These are phyloP conservation scores for Hydnomerulius pinastri DNA, from an alignment of 768 basidiomycete genomes.

Conservation along the genomic window DNA sequence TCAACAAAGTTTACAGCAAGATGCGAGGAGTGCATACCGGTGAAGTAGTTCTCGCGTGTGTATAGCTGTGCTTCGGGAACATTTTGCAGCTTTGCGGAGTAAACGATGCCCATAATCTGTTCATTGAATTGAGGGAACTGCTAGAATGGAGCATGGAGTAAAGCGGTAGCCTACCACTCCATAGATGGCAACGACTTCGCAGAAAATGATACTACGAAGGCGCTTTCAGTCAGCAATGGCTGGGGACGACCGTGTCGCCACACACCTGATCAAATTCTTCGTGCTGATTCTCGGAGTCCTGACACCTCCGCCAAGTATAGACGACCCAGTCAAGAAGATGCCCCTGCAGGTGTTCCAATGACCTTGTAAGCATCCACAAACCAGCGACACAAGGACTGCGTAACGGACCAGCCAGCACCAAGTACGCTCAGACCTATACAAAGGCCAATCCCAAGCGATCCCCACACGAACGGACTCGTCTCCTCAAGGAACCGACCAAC, in stretches of 20 bases:
- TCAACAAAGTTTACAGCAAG: not conserved
- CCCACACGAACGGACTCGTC: slow-evolving; percentile 93
- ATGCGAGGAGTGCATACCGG: slow-evolving; percentile 49
- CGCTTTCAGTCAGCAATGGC: no score
- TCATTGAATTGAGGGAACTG: not conserved
- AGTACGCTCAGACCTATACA: slow-evolving; percentile 93
- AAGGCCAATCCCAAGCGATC: slow-evolving; percentile 84
- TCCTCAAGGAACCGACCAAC: slow-evolving; percentile 93
- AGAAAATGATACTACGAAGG: slow-evolving; percentile 89
- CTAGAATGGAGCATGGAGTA: not conserved
- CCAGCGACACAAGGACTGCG: not conserved
- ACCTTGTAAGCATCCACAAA: not conserved
- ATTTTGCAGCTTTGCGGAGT: slow-evolving; percentile 73
- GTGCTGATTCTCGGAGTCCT: slow-evolving; percentile 91
- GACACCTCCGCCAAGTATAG: slow-evolving; percentile 95
- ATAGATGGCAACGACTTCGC: slow-evolving; percentile 99
- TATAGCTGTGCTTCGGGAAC: slow-evolving; percentile 72
- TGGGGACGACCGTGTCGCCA: not conserved
- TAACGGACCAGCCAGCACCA: slow-evolving; percentile 92
- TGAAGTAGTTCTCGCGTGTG: slow-evolving; percentile 89
- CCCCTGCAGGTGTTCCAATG: slow-evolving; percentile 61
- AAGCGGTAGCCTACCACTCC: slow-evolving; percentile 67
- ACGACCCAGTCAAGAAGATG: slow-evolving; percentile 96
- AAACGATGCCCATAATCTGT: slow-evolving; percentile 95
- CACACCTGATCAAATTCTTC: slow-evolving; percentile 95